Evolutionary conservation across 768 basidiomycete species (phyloP).

Genomic region (Termitomyces sp.): DNA sequence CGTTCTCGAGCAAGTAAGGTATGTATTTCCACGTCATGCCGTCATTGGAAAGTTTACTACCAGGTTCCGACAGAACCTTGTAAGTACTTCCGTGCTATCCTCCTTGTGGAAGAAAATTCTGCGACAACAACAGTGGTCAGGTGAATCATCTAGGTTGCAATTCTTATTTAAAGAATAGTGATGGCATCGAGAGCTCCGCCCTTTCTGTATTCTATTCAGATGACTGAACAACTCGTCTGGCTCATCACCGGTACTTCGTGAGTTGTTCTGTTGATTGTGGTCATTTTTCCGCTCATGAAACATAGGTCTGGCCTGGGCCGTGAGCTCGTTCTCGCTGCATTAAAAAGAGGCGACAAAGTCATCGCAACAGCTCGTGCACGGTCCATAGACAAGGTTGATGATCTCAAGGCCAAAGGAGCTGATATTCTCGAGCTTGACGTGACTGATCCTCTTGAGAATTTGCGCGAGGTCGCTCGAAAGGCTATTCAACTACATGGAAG

Average conservation of each 20-base stretch:
- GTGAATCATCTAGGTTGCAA: no score
- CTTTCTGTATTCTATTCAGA: background rate
- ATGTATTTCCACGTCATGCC: no score
- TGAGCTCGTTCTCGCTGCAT: constrained; percentile 33
- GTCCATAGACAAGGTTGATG: constrained; percentile 28
- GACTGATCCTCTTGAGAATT: constrained; percentile 26
- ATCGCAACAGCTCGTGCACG: constrained; percentile 41
- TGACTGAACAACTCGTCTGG: background rate
- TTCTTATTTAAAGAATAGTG: no score
- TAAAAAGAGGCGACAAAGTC: constrained; percentile 45
- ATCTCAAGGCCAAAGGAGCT: constrained; percentile 35
- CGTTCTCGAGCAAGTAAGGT: no score
- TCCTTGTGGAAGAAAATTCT: no score
- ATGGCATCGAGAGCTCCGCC: background rate
- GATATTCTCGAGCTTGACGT: constrained; percentile 35
- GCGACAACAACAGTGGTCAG: no score
- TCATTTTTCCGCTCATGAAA: no score
- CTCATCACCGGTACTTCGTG: background rate
- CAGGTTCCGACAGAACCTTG: no score
- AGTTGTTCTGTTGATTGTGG: background rate
- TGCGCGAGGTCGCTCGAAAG: constrained; percentile 31
- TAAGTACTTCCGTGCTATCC: no score
- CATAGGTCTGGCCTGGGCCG: constrained; percentile 20
- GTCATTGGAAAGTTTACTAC: no score
- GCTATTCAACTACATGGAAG: constrained; percentile 35